phyloP scores from a whole-genome alignment of 2,329 filamentous ascomycete genomes.

The Phialophora macrospora region DNA sequence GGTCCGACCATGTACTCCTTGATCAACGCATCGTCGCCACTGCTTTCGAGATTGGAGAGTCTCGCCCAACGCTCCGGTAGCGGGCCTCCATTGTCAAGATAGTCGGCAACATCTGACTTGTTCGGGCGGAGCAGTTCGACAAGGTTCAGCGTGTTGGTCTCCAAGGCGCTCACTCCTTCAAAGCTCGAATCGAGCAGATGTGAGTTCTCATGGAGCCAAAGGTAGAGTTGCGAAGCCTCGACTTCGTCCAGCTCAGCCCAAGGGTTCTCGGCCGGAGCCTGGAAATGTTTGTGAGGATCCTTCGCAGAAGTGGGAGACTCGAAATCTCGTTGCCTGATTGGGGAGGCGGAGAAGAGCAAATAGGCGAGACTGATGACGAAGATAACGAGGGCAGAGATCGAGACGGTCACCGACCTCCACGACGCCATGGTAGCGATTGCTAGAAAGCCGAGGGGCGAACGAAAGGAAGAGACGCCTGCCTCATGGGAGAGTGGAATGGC shows the following conservation, averaged over 20 bases:
- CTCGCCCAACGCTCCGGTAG: slow-evolving; percentile 53
- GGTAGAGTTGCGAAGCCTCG: slow-evolving; percentile 29
- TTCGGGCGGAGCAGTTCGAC: slow-evolving; percentile 57
- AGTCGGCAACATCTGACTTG: slow-evolving; percentile 55
- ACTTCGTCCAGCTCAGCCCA: slow-evolving; percentile 28
- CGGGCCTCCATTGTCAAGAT: slow-evolving; percentile 47
- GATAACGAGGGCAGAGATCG: slow-evolving; percentile 23
- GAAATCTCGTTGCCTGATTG: slow-evolving; percentile 9
- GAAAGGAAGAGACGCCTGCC: background rate
- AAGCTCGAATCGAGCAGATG: slow-evolving; percentile 10
- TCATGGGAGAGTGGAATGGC: background rate
- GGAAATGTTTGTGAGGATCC: slow-evolving; percentile 23
- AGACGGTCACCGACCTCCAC: slow-evolving; percentile 20
- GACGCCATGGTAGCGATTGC: slow-evolving; percentile 15
- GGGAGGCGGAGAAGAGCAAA: slow-evolving; percentile 21
- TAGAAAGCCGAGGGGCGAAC: background rate
- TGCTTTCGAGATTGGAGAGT: slow-evolving; percentile 46
- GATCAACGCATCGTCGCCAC: slow-evolving; percentile 23
- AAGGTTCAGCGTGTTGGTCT: slow-evolving; percentile 55
- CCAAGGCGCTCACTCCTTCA: background rate
- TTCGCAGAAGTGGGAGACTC: background rate
- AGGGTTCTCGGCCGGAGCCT: slow-evolving; percentile 28
- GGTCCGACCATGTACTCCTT: slow-evolving; percentile 56
- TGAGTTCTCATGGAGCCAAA: slow-evolving; percentile 20
- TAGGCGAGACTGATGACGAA: slow-evolving; percentile 27